Evolutionary conservation across 768 basidiomycete species (phyloP), one percentile per base, ranked within the genome.

Genomic region (Psilocybe tampanensis): DNA sequence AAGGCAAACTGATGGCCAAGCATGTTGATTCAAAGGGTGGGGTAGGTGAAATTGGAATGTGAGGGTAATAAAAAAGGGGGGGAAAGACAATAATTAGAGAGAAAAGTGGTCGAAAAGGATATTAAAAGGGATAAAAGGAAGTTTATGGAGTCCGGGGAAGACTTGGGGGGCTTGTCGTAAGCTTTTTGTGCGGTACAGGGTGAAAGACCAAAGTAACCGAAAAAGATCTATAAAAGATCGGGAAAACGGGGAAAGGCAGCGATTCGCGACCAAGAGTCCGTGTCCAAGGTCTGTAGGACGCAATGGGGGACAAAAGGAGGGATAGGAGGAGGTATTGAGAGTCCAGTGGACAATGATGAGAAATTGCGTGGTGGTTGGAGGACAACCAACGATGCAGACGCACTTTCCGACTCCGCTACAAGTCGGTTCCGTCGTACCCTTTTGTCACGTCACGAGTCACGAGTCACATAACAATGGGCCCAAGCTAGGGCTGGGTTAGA

Each of bases 1-100:
- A 84, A 92, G 60, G 95, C 92, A 67, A 94, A 94, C 74, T 90
- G 89, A 76, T 93, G 91, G 63, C 91, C 91, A 55, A 92, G 80
- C 91, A 94, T 93, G 75, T 52, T 76, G 69, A 55, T 47, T 64
- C 63, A 67, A 58, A 58, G 49, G 60, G 23, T 43, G 33, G 19
- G 51, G 59, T 54, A 58, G 47, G n/a, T n/a, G n/a, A n/a, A 48
- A 60, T 51, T 59, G 55, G 54, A 50, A 55, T 53, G 51, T n/a
- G 47, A 56, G 47, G 53, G 54, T 43, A 43, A 51, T 44, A 59
- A 21, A 54, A 39, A 33, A 29, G 29, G 29, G 29, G 29, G 52
- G 55, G 62, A 60, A 52, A 54, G 34, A 18, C 18, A n/a, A 60
- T 63, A 66, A 52, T 67, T 51, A 45, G 55, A 41, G 47, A 62